Evolutionary conservation across 169 alveolate species (phyloP).

Genomic region (Toxoplasma gondii): DNA sequence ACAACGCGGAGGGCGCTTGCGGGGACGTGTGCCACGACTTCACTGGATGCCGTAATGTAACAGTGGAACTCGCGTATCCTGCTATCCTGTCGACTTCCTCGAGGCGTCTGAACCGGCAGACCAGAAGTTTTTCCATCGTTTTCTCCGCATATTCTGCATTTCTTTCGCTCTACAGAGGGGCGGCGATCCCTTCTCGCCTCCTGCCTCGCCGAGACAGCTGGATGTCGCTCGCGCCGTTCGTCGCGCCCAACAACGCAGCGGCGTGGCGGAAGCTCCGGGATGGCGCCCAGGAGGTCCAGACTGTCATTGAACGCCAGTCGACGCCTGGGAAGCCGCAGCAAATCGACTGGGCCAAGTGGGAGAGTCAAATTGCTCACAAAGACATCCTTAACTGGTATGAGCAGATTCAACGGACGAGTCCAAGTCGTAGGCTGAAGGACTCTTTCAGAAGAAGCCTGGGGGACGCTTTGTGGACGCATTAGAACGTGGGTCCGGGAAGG

Average conservation of each 20-base stretch:
- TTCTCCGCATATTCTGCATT: no score
- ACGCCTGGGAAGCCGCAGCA: background rate
- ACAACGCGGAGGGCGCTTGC: no score
- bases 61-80: no score
- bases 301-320: background rate
- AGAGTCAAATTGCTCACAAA: background rate
- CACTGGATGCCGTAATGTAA: no score
- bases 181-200: background rate
- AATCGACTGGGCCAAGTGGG: conserved; percentile 14
- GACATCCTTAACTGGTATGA: background rate
- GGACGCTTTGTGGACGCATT: no score
- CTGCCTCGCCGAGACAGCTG: conserved; percentile 19
- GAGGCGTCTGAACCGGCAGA: no score
- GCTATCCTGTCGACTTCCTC: no score
- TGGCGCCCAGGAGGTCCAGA: background rate
- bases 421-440: no score
- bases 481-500: no score
- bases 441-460: no score
- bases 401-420: background rate
- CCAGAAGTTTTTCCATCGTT: no score
- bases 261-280: conserved; percentile 23
- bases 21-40: no score
- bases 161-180: conserved; percentile 4
- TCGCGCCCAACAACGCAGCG: background rate
- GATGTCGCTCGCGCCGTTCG: conserved; percentile 20